Evolutionary conservation across 805 yeast species (phyloP).

Genomic region (Yarrowia yakushimensis): DNA sequence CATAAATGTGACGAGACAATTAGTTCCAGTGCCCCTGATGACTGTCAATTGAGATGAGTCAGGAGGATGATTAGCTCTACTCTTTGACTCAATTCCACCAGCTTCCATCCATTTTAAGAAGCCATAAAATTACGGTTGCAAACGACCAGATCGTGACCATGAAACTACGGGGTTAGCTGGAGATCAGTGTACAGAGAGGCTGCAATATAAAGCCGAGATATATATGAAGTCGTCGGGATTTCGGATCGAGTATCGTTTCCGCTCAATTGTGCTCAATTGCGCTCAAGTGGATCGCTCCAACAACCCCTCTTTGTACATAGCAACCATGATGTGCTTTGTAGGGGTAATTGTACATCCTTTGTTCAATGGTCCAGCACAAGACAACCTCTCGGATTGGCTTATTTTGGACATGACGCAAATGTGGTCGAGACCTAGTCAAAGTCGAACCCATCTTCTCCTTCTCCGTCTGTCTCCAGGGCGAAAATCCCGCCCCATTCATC

Average conservation of each 20-base stretch:
- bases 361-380: neutral
- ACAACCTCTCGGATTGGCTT: neutral
- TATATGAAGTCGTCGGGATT: no score
- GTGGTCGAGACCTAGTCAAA: neutral
- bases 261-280: no score
- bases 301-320: neutral
- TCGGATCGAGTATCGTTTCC: neutral
- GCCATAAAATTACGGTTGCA: constrained; percentile 1
- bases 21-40: neutral
- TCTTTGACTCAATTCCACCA: constrained; percentile 2
- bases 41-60: neutral
- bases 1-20: no score
- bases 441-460: neutral
- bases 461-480: neutral
- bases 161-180: no score
- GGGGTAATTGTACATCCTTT: neutral
- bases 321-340: neutral
- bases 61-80: neutral
- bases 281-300: no score
- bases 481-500: neutral
- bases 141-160: neutral
- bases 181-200: no score
- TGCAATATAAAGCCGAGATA: no score
- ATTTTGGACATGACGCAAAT: neutral
- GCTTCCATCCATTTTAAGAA: constrained; percentile 7